phyloP scores from a whole-genome alignment of 2,329 filamentous ascomycete species.

The Aureobasidium lini region DNA sequence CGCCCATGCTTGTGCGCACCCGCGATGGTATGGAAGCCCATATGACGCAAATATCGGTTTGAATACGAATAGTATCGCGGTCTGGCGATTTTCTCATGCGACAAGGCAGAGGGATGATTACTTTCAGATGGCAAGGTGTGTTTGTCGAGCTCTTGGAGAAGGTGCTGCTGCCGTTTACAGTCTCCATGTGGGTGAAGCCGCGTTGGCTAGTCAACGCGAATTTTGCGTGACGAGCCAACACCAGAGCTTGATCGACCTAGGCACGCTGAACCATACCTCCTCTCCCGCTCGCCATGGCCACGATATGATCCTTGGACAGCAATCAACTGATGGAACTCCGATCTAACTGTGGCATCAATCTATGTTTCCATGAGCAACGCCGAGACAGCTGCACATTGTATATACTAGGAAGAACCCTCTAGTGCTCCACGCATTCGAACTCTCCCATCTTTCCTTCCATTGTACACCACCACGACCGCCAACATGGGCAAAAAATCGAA shows the following conservation, averaged over 20 bases:
- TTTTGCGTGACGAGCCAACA: background rate
- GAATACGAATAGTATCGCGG: too few relatives aligned
- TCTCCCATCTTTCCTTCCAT: background rate
- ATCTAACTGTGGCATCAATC: background rate
- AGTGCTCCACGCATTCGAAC: background rate
- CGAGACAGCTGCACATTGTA: background rate
- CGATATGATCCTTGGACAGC: background rate
- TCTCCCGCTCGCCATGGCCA: background rate
- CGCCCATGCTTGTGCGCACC: too few relatives aligned
- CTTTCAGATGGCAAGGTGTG: too few relatives aligned
- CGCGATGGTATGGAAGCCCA: background rate
- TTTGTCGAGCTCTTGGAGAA: background rate
- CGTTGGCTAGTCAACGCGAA: slow-evolving; percentile 5
- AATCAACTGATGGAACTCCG: background rate
- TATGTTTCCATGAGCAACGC: background rate
- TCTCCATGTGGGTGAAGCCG: background rate
- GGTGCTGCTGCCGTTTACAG: background rate
- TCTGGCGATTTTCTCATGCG: too few relatives aligned
- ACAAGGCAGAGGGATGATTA: too few relatives aligned
- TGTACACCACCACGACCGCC: background rate
- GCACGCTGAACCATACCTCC: background rate
- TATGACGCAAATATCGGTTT: background rate
- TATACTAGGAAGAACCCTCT: background rate
- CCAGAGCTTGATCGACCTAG: background rate
- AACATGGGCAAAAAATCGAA: background rate